Evolutionary conservation across 768 basidiomycete genomes (phyloP), one percentile per base, ranked within the genome.

Genomic region (Serpula lacrymans): DNA sequence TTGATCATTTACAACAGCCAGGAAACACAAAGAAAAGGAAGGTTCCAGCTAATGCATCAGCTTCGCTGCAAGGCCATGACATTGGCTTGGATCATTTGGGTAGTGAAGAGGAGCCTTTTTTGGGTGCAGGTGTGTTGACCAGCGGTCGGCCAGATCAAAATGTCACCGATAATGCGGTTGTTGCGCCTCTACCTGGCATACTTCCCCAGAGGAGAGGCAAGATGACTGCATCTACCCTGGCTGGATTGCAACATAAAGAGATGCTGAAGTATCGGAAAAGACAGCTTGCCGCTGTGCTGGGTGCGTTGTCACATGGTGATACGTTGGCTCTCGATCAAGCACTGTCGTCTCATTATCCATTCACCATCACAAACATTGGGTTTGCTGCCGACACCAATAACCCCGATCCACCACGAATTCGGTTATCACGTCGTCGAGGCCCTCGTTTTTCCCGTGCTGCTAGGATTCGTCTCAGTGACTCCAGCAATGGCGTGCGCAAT

Each of bases 11-110:
- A 22, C 80, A 76, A 46, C 87, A 88, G 48, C 86, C 81, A 3
- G 83, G 82, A 6, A 91, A 91, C 53, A 84, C 86, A 34, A 91
- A 91, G 77, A 91, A 91, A 67, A 73, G 88, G 34, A 91, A 91
- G 58, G 88, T 91, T 3, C 88, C 89, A 1, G 75, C 78, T 26
- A 82, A 86, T 58, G 55, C 66, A 39, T 59, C 68, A 12, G 64
- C 66, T 37, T 58, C 63, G 27, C 60, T 56, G 32, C 64, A 59
- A 31, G 70, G 72, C 39, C 71, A 70, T 31, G 72, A 75, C 42
- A 55, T 49, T 40, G 57, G 60, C 42, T 69, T 72, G 28, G n/a
- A n/a, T n/a, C 54, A 57, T 37, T 68, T 70, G 27, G 67, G 68
- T 10, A 71, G 62, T 17, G 70, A 69, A 36, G 70, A 71, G 37